Base-by-base conservation (phyloP, 306 rosid genomes). In the Trifolium repens region DNA sequence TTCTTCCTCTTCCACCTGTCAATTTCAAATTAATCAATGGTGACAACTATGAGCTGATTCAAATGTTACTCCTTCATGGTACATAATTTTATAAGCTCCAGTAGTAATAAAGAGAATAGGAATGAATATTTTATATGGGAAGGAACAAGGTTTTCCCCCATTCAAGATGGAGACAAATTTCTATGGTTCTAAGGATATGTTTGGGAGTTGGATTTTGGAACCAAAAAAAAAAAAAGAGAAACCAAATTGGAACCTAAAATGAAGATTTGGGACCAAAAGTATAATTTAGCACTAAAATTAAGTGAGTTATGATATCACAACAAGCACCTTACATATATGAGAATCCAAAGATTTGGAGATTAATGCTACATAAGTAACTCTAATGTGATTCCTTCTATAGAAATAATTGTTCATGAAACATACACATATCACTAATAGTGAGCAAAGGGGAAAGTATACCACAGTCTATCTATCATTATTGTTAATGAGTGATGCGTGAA, bases 1-100 rank as follows among this genome's bases (percentile, higher is more conserved):
- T 83, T 91, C 98, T 86, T 89, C 99, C 89, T 96, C 99, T 89
- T 96, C 99, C 39, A 96, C 98, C 99, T 96, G 88, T 8, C 70
- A 78, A 75, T 59, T 67, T 67, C 69, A 78, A 79, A 24, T 72
- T 71, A 9, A 58, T 65, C 64, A 76, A 10, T 9, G 71, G 66
- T 15, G 8, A 67, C 7, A 5, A 50, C 30, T 15, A 59, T 17
- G 39, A 73, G 40, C n/a, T 27, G 3, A 53, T 27, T 58, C 16
- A 26, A 10, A 5, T 24, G 63, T 5, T 16, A 57, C 15, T 24
- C 63, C 37, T 32, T 55, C 13, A 44, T 4, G 5, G 7, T 22
- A 46, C 50, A 49, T n/a, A n/a, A 19, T 60, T 30, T 44, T 9
- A 52, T 11, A n/a, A 59, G 10, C 39, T 60, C 7, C 63, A 57